Evolutionary conservation across 306 rosid genomes (phyloP).

Genomic region (Cicer chorassanicum): DNA sequence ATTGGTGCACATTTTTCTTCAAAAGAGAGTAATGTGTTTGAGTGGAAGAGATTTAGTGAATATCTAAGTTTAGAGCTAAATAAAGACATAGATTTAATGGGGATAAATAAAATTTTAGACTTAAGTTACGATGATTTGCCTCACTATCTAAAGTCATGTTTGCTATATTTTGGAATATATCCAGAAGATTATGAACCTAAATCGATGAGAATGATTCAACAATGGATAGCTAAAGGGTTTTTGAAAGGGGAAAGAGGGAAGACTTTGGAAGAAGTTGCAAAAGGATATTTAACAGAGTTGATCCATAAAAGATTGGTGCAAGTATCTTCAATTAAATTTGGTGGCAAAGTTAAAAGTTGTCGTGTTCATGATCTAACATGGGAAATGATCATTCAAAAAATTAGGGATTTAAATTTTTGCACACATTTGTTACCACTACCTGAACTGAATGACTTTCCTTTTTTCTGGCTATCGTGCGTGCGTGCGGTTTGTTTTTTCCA

Average conservation of each 20-base stretch:
- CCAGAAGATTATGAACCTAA: not conserved
- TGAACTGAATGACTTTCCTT: too few relatives aligned
- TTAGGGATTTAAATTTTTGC: not conserved
- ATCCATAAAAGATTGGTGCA: slow-evolving; percentile 15
- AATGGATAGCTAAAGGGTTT: slow-evolving; percentile 43
- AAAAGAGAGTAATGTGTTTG: too few relatives aligned
- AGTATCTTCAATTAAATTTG: not conserved
- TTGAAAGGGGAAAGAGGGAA: not conserved
- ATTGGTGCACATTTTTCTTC: not conserved
- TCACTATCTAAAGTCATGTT: not conserved
- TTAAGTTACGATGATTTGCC: slow-evolving; percentile 5
- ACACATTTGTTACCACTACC: too few relatives aligned
- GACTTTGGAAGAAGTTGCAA: slow-evolving; percentile 26
- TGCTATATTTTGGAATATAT: slow-evolving; percentile 36
- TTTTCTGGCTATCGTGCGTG: too few relatives aligned
- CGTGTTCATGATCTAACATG: not conserved
- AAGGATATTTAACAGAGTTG: not conserved
- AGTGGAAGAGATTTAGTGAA: not conserved
- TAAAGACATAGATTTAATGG: not conserved
- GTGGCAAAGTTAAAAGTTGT: not conserved
- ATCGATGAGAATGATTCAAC: not conserved
- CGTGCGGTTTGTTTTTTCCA: too few relatives aligned
- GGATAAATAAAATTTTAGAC: not conserved
- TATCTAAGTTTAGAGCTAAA: not conserved
- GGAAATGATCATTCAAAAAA: not conserved